A percentile compares a stretch with the other conserved stretches of the same genome.
These are phyloP conservation scores for Lentinula aciculospora DNA, from an alignment of 768 basidiomycete genomes.

Conservation along the genomic window DNA sequence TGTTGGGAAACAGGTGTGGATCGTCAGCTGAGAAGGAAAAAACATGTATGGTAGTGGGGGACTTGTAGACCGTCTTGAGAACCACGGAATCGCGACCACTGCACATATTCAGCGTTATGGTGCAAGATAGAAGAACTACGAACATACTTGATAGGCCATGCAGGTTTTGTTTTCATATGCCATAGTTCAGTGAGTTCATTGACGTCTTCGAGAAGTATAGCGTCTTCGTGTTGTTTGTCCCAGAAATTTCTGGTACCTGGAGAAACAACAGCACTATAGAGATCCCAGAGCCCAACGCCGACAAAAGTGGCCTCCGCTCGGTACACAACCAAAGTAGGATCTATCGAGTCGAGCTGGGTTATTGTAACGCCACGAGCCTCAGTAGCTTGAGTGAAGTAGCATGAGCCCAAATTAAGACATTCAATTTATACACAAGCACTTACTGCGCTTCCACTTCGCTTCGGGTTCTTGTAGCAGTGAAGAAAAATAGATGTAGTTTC, in stretches of 20 bases:
- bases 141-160: constrained; percentile 89
- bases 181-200: constrained; percentile 89
- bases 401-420: not conserved
- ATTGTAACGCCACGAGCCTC: constrained; percentile 90
- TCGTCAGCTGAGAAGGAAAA: constrained; percentile 95
- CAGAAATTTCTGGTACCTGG: constrained; percentile 79
- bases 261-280: constrained; percentile 82
- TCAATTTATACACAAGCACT: constrained; percentile 19
- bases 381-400: constrained; percentile 42
- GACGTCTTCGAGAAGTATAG: constrained; percentile 80
- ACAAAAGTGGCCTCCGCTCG: constrained; percentile 97
- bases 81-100: constrained; percentile 90
- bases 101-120: not conserved
- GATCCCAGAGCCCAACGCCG: constrained; percentile 92
- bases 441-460: constrained; percentile 92
- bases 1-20: constrained; percentile 73
- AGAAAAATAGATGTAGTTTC: constrained; percentile 98
- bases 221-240: constrained; percentile 91
- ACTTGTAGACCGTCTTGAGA: constrained; percentile 95
- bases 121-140: not conserved
- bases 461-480: constrained; percentile 96
- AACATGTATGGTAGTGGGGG: constrained; percentile 89
- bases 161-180: constrained; percentile 87
- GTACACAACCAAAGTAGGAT: constrained; percentile 93
- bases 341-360: constrained; percentile 94